Evolutionary conservation across 306 rosid species (phyloP).

Genomic region (Acacia melanoxylon): DNA sequence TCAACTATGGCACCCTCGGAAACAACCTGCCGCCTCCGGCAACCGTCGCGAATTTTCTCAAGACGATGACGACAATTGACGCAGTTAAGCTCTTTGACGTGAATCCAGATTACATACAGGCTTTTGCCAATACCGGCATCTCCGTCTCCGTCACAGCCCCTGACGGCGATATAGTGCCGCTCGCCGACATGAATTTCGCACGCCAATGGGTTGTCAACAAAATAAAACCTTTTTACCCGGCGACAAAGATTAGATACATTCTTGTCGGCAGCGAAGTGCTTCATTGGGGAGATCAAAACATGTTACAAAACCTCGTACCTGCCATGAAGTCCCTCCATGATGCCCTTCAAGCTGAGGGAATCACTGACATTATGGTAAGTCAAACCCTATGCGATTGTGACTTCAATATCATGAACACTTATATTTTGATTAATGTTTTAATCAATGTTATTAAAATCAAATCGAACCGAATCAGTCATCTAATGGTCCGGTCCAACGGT

Average conservation of each 20-base stretch:
- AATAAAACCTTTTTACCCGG: slow-evolving; percentile 62
- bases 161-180: slow-evolving; percentile 55
- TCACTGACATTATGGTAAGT: slow-evolving; percentile 57
- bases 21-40: slow-evolving; percentile 73
- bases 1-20: slow-evolving; percentile 83
- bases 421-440: too few species aligned
- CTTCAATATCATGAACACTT: not conserved
- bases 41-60: slow-evolving; percentile 61
- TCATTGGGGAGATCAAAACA: slow-evolving; percentile 52
- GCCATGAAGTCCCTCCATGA: slow-evolving; percentile 66
- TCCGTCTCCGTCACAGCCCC: slow-evolving; percentile 69
- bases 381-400: not conserved
- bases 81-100: slow-evolving; percentile 74
- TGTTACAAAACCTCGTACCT: slow-evolving; percentile 56
- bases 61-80: slow-evolving; percentile 54
- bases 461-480: too few species aligned
- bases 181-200: slow-evolving; percentile 30
- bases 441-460: too few species aligned
- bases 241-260: slow-evolving; percentile 60
- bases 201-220: slow-evolving; percentile 53
- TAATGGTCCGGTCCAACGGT: too few species aligned
- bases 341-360: slow-evolving; percentile 62
- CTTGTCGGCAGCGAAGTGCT: slow-evolving; percentile 80
- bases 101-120: slow-evolving; percentile 64
- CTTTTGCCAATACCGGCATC: slow-evolving; percentile 71